Base-by-base conservation (phyloP, 768 basidiomycete genomes). In the Epithele typhae region DNA sequence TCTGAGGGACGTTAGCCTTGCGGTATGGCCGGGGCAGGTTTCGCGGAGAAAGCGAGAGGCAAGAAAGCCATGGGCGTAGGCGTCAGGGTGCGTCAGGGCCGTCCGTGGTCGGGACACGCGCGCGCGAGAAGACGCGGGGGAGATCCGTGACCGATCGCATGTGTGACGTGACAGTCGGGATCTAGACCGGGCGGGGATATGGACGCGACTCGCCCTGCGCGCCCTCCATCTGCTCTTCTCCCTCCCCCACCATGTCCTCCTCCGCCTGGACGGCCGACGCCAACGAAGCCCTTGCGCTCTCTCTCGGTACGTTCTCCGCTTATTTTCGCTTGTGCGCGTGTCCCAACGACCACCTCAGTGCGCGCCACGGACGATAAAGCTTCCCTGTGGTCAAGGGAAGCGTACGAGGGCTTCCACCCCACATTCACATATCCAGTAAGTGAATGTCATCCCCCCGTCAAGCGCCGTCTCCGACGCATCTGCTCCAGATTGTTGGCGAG, bases 371-470 rank as follows among this genome's bases (percentile, higher is more conserved):
- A 78, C 48, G 90, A 91, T 66, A 76, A 77, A 52, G 73, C 78
- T 44, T 64, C 61, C 2, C 72, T 85, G 14, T 69, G 65, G 49
- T 73, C 76, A 11, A 72, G 78, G 23, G 85, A 87, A 57, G 64
- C 70, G 12, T 83, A 77, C 49, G 75, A 79, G 49, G 68, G 73
- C 17, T 97, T 96, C 66, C 76, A 87, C 50, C 95, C 95, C 2
- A 69, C 73, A 3, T 99, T 98, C 70, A 97, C 95, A 0, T 99
- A 99, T 68, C 93, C 95, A 5, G 90, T 91, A 57, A 43, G 82
- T 62, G 18, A 27, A 3, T 37, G 15, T n/a, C 34, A 9, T 18
- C 15, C 21, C 24, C 24, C 23, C 21, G n/a, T 24, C 33, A 22
- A 25, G 18, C 17, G 32, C 38, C 18, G 25, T 15, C 19, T n/a